Percentiles rank a stretch among this genome's conserved stretches.
Evolutionary conservation across 805 yeast species (phyloP).

Genomic region (Saturnispora quitensis): DNA sequence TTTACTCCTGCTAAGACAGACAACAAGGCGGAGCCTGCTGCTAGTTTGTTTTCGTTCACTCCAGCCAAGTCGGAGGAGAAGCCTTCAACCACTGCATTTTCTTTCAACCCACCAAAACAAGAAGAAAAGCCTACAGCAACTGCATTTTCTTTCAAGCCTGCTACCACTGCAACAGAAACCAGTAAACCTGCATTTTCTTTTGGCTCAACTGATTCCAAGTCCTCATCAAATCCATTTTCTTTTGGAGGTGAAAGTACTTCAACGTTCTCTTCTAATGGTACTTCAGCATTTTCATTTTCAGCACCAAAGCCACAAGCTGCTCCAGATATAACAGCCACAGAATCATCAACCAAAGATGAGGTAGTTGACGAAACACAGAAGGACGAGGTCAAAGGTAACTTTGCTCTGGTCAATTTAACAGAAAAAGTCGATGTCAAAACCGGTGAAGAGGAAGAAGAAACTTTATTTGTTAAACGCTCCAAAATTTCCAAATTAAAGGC

Average conservation of each 20-base stretch:
- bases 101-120: neutral
- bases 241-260: conserved; percentile 6
- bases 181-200: conserved; percentile 3
- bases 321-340: conserved; percentile 1
- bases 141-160: conserved; percentile 7
- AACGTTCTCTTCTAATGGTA: neutral
- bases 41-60: conserved; percentile 6
- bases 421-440: conserved; percentile 51
- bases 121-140: neutral
- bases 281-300: conserved; percentile 1
- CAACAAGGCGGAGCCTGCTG: neutral
- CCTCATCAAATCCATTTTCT: conserved; percentile 12
- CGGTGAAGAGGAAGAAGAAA: conserved; percentile 80
- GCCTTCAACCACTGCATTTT: neutral
- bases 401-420: conserved; percentile 35
- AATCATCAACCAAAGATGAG: conserved; percentile 10
- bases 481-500: conserved; percentile 57
- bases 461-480: conserved; percentile 54
- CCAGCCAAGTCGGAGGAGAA: neutral
- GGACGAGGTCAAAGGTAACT: conserved; percentile 41
- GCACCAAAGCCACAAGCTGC: conserved; percentile 7
- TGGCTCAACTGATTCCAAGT: conserved; percentile 2
- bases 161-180: conserved; percentile 1
- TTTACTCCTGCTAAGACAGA: neutral
- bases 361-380: conserved; percentile 32